These are phyloP conservation scores for Fraxinus quadrangulata DNA, from an alignment of 257 asterid genomes.

Conservation along the genomic window DNA sequence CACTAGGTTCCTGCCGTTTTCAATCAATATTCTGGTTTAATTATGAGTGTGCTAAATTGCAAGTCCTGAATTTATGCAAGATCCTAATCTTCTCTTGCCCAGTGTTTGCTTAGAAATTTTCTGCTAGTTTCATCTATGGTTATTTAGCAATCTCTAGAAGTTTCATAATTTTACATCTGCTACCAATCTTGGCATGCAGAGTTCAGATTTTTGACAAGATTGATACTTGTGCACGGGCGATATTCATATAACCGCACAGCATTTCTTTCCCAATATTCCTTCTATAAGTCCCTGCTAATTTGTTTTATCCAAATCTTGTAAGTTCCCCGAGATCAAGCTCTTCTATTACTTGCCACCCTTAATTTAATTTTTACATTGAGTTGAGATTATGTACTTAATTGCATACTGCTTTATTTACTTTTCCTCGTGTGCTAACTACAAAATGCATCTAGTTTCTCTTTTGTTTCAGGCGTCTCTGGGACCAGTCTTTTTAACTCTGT, in stretches of 20 bases:
- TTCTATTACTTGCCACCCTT: conserved; percentile 12
- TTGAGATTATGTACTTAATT: conserved; percentile 15
- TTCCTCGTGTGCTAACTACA: conserved; percentile 46
- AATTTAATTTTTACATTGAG: conserved; percentile 19
- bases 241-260: conserved; percentile 98
- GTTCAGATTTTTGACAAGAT: conserved; percentile 87
- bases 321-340: conserved; percentile 36
- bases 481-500: conserved; percentile 96
- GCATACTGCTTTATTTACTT: conserved; percentile 14
- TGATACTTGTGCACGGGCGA: conserved; percentile 98
- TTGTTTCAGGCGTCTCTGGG: conserved; percentile 95
- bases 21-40: not conserved
- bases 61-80: conserved; percentile 7
- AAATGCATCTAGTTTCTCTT: conserved; percentile 74
- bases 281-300: conserved; percentile 89
- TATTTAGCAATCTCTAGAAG: conserved; percentile 19
- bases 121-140: not conserved
- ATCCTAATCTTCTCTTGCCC: conserved; percentile 10
- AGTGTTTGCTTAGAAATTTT: conserved; percentile 11
- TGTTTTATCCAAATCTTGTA: conserved; percentile 98
- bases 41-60: conserved; percentile 4
- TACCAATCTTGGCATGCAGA: conserved; percentile 58
- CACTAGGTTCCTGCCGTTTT: not conserved
- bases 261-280: conserved; percentile 95
- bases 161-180: conserved; percentile 12